Evolutionary conservation across 108 stramenopile species (phyloP).

Genomic region (Nannochloropsis granulata): DNA sequence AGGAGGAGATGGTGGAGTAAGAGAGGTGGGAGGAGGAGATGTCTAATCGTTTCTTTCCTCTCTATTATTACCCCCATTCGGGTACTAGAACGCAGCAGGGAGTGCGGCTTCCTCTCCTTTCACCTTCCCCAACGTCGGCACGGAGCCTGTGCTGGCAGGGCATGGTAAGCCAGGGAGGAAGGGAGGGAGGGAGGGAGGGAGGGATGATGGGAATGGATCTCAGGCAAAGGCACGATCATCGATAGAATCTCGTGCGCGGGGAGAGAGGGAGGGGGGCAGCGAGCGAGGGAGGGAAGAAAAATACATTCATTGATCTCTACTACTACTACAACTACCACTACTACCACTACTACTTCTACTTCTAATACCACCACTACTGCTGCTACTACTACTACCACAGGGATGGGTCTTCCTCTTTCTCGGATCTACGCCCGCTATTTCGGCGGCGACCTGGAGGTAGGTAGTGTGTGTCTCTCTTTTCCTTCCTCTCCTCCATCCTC

Average conservation of each 20-base stretch:
- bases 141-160: slow-evolving; percentile 62
- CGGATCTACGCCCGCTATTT: slow-evolving; percentile 85
- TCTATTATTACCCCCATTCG: not conserved
- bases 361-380: slow-evolving; percentile 9
- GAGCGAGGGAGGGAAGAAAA: too few relatives aligned
- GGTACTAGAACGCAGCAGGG: not conserved
- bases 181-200: not conserved
- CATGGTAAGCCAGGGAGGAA: slow-evolving; percentile 31
- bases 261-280: too few relatives aligned
- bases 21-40: not conserved
- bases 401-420: slow-evolving; percentile 82
- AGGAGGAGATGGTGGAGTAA: not conserved
- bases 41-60: too few relatives aligned
- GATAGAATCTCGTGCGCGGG: not conserved
- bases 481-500: too few relatives aligned
- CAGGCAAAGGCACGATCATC: not conserved
- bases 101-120: not conserved
- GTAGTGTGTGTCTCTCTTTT: too few relatives aligned
- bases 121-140: slow-evolving; percentile 32
- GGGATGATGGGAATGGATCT: not conserved
- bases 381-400: slow-evolving; percentile 14
- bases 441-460: slow-evolving; percentile 66
- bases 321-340: too few relatives aligned
- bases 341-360: too few relatives aligned
- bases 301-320: too few relatives aligned